These are phyloP conservation scores for Phialocephala subalpina DNA, from an alignment of 2,329 filamentous ascomycete genomes.

Conservation along the genomic window DNA sequence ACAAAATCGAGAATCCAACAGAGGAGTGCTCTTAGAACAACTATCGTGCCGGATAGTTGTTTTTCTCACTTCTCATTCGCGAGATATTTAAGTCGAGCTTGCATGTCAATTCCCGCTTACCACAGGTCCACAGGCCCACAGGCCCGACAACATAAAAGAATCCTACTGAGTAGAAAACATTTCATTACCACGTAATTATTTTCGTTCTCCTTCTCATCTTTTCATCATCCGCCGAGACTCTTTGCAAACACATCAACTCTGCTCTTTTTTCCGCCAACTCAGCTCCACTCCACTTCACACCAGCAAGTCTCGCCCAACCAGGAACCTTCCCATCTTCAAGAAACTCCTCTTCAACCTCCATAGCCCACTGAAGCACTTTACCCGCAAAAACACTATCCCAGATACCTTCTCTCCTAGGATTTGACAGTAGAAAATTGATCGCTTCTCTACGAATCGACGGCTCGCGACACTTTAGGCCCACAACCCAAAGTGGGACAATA, in stretches of 20 bases:
- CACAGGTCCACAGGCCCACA: too few relatives aligned
- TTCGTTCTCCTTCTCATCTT: conserved; percentile 22
- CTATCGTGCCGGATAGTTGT: too few relatives aligned
- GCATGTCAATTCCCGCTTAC: too few relatives aligned
- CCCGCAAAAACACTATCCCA: conserved; percentile 42
- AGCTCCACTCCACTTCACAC: conserved; percentile 25
- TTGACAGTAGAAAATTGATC: conserved; percentile 35
- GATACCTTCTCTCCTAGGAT: conserved; percentile 42
- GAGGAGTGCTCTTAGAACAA: too few relatives aligned
- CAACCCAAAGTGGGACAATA: conserved; percentile 68
- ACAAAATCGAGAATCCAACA: too few relatives aligned
- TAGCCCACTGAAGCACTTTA: conserved; percentile 36
- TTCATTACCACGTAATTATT: conserved; percentile 28
- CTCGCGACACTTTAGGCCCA: conserved; percentile 56
- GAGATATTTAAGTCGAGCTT: too few relatives aligned
- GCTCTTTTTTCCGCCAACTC: conserved; percentile 19
- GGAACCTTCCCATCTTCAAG: conserved; percentile 46
- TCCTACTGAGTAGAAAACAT: too few relatives aligned
- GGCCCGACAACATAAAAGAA: too few relatives aligned
- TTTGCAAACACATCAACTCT: conserved; percentile 23
- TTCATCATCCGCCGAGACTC: conserved; percentile 17
- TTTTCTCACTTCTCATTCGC: too few relatives aligned
- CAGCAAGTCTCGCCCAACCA: conserved; percentile 36
- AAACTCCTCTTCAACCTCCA: conserved; percentile 59
- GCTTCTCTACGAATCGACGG: conserved; percentile 37